Percentiles rank a stretch among this genome's conserved stretches.
These are phyloP conservation scores for Cystoderma amianthinum DNA, from an alignment of 768 basidiomycete genomes.

Conservation along the genomic window DNA sequence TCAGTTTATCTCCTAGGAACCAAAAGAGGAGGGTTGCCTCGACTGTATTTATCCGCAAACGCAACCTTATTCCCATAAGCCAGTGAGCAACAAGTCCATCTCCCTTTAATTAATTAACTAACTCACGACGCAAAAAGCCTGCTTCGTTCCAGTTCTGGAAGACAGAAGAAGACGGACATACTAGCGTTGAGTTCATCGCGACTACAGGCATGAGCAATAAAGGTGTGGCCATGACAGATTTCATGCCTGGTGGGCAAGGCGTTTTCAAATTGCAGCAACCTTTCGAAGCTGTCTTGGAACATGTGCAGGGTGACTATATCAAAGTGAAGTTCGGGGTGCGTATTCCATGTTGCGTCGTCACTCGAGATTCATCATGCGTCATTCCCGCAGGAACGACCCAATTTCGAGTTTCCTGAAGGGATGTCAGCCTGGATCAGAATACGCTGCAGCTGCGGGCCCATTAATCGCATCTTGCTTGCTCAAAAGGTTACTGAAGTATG, in stretches of 20 bases:
- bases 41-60: background rate
- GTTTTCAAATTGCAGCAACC: background rate
- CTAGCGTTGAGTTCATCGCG: background rate
- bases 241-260: background rate
- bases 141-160: background rate
- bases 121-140: no score
- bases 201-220: background rate
- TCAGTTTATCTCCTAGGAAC: background rate
- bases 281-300: background rate
- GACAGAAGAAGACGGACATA: background rate
- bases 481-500: background rate
- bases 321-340: background rate
- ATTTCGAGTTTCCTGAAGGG: no score
- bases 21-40: background rate
- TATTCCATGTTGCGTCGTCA: no score
- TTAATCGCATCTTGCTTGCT: background rate
- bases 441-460: background rate
- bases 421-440: background rate
- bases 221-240: background rate
- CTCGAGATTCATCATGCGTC: no score
- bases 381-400: no score
- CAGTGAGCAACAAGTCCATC: background rate
- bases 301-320: background rate
- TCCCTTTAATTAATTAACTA: background rate
- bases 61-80: background rate